Base-by-base conservation (phyloP, 768 basidiomycete species). In the Leccinum subgranulosum region DNA sequence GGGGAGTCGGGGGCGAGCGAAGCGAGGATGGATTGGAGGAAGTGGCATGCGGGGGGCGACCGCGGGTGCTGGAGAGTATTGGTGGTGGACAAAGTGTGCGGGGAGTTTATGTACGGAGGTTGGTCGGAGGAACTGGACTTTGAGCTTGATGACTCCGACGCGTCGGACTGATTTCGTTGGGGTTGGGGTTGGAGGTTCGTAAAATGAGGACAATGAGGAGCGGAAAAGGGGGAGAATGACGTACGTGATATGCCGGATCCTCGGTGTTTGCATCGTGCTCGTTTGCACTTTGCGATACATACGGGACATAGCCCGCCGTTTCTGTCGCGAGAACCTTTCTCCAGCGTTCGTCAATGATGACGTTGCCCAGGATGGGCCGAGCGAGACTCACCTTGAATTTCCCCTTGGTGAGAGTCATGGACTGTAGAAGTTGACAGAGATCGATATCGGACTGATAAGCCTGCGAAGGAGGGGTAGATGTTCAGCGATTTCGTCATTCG, bases 11-110 rank as follows among this genome's bases (percentile, higher is more conserved):
- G 75, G 63, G 79, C 80, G 70, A 87, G 68, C 57, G 84, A 84
- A 54, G 77, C 76, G 63, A 80, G 81, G 62, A 87, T 79, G 61
- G 79, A 74, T 69, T 82, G 81, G 49, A 87, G 80, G 69, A 83
- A 86, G 52, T 78, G 82, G 77, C 85, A 87, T 60, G 84, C 85
- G 73, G 75, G 77, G 54, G 66, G 60, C 10, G 41, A 11, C 11
- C 19, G 41, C 11, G 19, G 41, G 41, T 19, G 19, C 6, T 27
- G 39, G 25, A 29, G 17, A 27, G 8, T 28, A 19, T 27, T 62
- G 61, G 14, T 31, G 41, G 28, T 62, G 57, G 62, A 61, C 3
- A 58, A 62, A 51, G 60, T 66, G 63, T 55, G 59, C 10, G 15
- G 58, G 56, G 41, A 25, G 48, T 57, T 57, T 59, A 53, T 59